Conservation (phyloP, 1,284 basidiomycete species). For the Puccinia coronata region DNA sequence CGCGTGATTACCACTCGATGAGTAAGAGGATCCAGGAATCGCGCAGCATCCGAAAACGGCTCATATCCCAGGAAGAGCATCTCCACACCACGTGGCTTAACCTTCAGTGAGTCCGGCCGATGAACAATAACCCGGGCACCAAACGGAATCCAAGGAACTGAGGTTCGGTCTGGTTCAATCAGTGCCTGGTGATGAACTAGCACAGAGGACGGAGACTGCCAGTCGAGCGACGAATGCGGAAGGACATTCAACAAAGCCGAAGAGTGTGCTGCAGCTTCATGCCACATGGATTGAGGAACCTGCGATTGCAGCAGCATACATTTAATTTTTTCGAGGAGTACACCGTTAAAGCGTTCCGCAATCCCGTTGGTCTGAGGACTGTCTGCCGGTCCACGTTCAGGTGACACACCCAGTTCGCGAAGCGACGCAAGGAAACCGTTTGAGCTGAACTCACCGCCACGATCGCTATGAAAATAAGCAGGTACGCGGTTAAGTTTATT, state of each 20-base stretch:
- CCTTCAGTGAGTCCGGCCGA: background rate
- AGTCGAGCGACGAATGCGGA: background rate
- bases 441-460: conserved; percentile 2
- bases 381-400: background rate
- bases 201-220: background rate
- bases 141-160: background rate
- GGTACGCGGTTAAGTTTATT: background rate
- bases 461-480: too few relatives aligned
- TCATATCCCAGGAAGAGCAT: conserved; percentile 14
- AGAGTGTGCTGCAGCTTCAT: background rate
- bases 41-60: conserved; percentile 15
- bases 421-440: background rate
- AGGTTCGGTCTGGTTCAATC: background rate
- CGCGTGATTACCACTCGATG: conserved; percentile 11
- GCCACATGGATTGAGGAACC: background rate
- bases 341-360: background rate
- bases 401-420: background rate
- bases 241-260: background rate
- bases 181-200: background rate
- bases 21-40: background rate
- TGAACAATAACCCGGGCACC: background rate
- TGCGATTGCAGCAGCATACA: conserved; percentile 1
- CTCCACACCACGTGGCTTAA: background rate
- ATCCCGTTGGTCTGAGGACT: conserved; percentile 13
- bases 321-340: background rate